Evolutionary conservation across 768 basidiomycete species (phyloP).

Genomic region (Trametes gibbosa): DNA sequence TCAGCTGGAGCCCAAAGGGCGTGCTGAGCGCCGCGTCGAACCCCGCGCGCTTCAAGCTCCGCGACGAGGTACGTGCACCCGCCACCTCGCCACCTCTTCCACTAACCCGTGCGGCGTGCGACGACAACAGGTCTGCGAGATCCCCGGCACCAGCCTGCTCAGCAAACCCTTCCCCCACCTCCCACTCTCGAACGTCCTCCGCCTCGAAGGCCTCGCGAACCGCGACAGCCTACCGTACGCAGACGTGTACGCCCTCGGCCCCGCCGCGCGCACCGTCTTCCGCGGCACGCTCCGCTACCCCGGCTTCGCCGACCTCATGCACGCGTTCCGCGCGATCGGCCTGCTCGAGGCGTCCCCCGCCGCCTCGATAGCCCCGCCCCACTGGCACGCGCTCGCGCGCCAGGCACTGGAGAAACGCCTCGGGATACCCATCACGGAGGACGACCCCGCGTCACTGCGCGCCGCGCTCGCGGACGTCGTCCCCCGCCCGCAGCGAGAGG

Average conservation of each 20-base stretch:
- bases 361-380: conserved; percentile 34
- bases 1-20: conserved; percentile 90
- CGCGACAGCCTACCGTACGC: conserved; percentile 75
- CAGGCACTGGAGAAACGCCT: conserved; percentile 32
- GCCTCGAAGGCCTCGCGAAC: conserved; percentile 84
- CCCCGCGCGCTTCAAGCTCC: conserved; percentile 61
- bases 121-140: conserved; percentile 39
- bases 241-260: conserved; percentile 56
- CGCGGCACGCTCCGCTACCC: conserved; percentile 91
- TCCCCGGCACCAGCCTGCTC: conserved; percentile 56
- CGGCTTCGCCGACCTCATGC: conserved; percentile 74
- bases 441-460: conserved; percentile 32
- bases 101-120: neutral
- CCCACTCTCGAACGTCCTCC: conserved; percentile 58
- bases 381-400: conserved; percentile 40
- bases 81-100: neutral
- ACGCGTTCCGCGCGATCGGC: conserved; percentile 68
- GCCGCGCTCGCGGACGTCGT: conserved; percentile 33
- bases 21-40: conserved; percentile 82
- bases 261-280: conserved; percentile 55
- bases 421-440: conserved; percentile 25
- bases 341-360: conserved; percentile 48
- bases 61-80: conserved; percentile 45
- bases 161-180: conserved; percentile 60
- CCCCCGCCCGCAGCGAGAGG: conserved; percentile 19